These are phyloP conservation scores for Verticillium alfalfae DNA, from an alignment of 2,329 filamentous ascomycete species.

Conservation along the genomic window DNA sequence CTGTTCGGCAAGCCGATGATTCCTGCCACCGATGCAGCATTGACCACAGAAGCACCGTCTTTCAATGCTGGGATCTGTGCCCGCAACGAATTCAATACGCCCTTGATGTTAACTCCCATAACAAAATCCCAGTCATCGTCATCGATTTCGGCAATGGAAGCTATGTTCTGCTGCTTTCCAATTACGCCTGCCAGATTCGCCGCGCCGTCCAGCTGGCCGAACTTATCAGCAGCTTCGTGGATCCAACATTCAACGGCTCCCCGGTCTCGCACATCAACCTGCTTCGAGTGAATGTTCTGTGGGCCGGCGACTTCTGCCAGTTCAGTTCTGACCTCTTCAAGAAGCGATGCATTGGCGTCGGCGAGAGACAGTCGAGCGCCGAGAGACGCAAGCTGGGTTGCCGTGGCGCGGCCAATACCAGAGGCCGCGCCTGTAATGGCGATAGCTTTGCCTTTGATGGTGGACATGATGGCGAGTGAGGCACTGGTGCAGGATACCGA, in stretches of 20 bases:
- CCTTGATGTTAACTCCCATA: slow-evolving; percentile 37
- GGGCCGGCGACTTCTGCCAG: slow-evolving; percentile 1
- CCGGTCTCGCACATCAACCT: slow-evolving; percentile 8
- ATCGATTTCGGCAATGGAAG: slow-evolving; percentile 17
- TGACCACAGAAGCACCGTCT: slow-evolving; percentile 37
- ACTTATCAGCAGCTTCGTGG: slow-evolving; percentile 21
- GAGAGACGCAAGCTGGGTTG: slow-evolving; percentile 31
- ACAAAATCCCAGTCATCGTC: slow-evolving; percentile 35
- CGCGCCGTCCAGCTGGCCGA: slow-evolving; percentile 33
- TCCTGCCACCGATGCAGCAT: slow-evolving; percentile 34
- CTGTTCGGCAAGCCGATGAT: slow-evolving; percentile 22
- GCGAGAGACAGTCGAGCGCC: slow-evolving; percentile 41
- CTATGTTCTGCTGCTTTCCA: slow-evolving; percentile 4
- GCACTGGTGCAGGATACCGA: not conserved
- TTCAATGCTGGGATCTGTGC: slow-evolving; percentile 37
- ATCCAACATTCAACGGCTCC: slow-evolving; percentile 17
- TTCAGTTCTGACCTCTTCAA: slow-evolving; percentile 15
- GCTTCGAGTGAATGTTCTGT: not conserved
- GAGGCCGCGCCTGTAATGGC: slow-evolving; percentile 41
- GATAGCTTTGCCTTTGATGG: slow-evolving; percentile 31
- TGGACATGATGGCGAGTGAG: not conserved
- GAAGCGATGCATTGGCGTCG: slow-evolving; percentile 31
- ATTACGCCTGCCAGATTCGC: slow-evolving; percentile 29
- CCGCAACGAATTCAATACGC: slow-evolving; percentile 44
- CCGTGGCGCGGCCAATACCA: slow-evolving; percentile 43